Evolutionary conservation across 2,329 filamentous ascomycete genomes (phyloP).

Genomic region (Ophiostoma himal-ulmi): DNA sequence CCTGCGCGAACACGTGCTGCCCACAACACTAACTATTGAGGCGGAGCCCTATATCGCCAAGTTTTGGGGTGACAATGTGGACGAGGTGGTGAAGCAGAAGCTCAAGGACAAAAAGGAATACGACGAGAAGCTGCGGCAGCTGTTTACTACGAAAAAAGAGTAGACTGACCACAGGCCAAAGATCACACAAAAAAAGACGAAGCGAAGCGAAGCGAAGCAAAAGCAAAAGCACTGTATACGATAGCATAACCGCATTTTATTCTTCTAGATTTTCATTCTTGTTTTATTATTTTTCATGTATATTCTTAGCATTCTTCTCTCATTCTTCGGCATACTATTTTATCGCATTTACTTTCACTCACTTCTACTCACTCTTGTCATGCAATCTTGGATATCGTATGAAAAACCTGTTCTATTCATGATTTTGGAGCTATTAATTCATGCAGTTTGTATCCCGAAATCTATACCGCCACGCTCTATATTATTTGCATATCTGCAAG

Average conservation of each 20-base stretch:
- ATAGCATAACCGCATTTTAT: neutral
- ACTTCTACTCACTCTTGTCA: too few relatives aligned
- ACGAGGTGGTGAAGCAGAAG: slow-evolving; percentile 11
- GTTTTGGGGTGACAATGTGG: slow-evolving; percentile 13
- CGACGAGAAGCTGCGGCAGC: neutral
- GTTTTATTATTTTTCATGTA: neutral
- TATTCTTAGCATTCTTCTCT: neutral
- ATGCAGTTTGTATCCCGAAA: neutral
- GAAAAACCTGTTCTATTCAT: neutral
- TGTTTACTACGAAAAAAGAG: neutral
- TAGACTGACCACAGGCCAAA: neutral
- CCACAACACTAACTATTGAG: slow-evolving; percentile 1
- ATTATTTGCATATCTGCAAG: neutral
- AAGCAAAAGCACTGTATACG: slow-evolving; percentile 4
- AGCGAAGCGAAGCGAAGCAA: too few relatives aligned
- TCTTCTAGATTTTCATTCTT: neutral
- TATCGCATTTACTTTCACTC: neutral
- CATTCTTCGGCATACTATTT: neutral
- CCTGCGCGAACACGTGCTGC: slow-evolving; percentile 9
- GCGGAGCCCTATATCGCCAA: slow-evolving; percentile 8
- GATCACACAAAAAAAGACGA: too few relatives aligned
- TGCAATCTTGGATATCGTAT: neutral
- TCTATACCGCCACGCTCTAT: neutral
- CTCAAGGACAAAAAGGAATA: slow-evolving; percentile 3
- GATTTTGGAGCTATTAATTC: neutral